phyloP scores from a whole-genome alignment of 2,329 filamentous ascomycete genomes.

The Camptophora hylomeconis region DNA sequence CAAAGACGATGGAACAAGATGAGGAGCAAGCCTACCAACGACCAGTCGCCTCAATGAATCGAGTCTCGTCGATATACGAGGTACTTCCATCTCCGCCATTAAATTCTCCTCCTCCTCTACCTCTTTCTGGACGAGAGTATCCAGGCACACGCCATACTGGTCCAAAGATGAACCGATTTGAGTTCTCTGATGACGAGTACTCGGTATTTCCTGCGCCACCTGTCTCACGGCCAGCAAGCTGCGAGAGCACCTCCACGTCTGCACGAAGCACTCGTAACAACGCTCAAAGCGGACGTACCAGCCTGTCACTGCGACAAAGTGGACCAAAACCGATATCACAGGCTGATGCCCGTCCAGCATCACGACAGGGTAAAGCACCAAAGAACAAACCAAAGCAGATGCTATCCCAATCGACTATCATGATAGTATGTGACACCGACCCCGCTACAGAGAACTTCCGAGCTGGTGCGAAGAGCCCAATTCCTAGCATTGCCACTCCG shows the following conservation, averaged over 20 bases:
- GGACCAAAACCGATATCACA: too few relatives aligned
- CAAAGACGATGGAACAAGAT: background rate
- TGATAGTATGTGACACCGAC: constrained; percentile 1
- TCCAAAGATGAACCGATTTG: too few relatives aligned
- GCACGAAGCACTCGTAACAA: too few relatives aligned
- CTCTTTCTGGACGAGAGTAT: background rate
- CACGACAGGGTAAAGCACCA: too few relatives aligned
- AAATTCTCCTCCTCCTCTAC: background rate
- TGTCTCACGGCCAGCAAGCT: background rate
- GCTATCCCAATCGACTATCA: constrained; percentile 1
- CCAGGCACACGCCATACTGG: too few relatives aligned
- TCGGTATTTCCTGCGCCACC: constrained; percentile 1
- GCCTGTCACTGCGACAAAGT: background rate
- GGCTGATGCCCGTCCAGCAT: too few relatives aligned
- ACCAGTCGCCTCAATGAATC: background rate
- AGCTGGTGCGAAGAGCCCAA: constrained; percentile 1
- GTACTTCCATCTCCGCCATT: too few relatives aligned
- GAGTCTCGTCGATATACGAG: background rate
- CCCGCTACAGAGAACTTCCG: background rate
- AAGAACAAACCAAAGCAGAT: background rate
- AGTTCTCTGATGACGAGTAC: too few relatives aligned
- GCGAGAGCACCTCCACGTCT: background rate
- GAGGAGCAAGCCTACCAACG: background rate
- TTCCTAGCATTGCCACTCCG: too few relatives aligned
- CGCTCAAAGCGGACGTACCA: background rate